These are phyloP conservation scores for Colletotrichum sp. DNA, from an alignment of 2,329 filamentous ascomycete genomes.

Conservation along the genomic window DNA sequence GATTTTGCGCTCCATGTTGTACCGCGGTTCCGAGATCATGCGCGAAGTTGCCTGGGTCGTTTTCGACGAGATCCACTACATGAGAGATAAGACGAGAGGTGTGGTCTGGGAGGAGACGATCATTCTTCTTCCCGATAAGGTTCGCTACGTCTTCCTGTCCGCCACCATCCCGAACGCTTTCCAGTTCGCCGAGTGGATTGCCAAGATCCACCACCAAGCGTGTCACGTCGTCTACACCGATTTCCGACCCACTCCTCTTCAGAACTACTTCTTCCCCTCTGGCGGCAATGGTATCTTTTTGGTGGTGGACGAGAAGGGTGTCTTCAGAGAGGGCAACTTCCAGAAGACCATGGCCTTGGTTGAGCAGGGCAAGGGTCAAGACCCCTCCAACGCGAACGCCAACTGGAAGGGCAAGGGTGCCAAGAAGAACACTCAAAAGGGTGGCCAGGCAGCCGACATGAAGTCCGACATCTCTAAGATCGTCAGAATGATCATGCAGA, in stretches of 20 bases:
- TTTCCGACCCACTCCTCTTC: constrained; percentile 93
- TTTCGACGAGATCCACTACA: constrained; percentile 98
- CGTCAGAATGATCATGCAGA: constrained; percentile 98
- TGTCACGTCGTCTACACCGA: constrained; percentile 99
- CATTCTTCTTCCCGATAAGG: constrained; percentile 96
- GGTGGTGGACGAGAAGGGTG: constrained; percentile 95
- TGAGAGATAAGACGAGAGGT: constrained; percentile 92
- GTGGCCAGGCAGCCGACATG: constrained; percentile 68
- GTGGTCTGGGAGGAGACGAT: constrained; percentile 99
- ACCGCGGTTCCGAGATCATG: constrained; percentile 98
- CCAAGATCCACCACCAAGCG: constrained; percentile 95
- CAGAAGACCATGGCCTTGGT: constrained; percentile 93
- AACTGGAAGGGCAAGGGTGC: constrained; percentile 88
- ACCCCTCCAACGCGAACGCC: constrained; percentile 78
- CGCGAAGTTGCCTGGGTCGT: constrained; percentile 98
- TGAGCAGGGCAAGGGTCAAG: constrained; percentile 84
- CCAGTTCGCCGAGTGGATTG: constrained; percentile 99
- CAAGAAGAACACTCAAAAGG: constrained; percentile 91
- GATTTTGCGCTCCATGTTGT: constrained; percentile 98
- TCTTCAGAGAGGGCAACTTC: constrained; percentile 97
- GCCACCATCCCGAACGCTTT: constrained; percentile 98
- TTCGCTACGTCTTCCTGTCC: constrained; percentile 97
- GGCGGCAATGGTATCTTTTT: constrained; percentile 93
- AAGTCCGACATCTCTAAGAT: constrained; percentile 94
- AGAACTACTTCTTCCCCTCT: constrained; percentile 97